Evolutionary conservation across 495 filamentous ascomycete genomes (phyloP).

Genomic region (Venustampulla echinocandica): DNA sequence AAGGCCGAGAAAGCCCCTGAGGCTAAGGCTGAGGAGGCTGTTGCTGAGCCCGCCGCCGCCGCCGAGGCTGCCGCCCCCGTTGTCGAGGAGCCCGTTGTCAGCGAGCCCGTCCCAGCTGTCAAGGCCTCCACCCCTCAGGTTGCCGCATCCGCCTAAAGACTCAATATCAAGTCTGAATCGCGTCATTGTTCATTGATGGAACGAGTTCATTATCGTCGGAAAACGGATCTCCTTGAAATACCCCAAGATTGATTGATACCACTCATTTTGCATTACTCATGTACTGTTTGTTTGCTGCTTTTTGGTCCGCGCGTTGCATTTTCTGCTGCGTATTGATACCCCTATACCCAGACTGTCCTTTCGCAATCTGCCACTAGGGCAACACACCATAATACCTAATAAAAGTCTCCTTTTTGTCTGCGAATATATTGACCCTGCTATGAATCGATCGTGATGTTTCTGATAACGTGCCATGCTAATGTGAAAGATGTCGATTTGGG

Average conservation of each 20-base stretch:
- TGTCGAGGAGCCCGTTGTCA: constrained; percentile 15
- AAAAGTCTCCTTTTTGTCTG: constrained; percentile 22
- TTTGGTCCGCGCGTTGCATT: constrained; percentile 12
- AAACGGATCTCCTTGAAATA: constrained; percentile 26
- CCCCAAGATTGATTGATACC: constrained; percentile 28
- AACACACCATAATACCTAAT: constrained; percentile 27
- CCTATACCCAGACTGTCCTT: constrained; percentile 29
- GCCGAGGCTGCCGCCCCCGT: constrained; percentile 24
- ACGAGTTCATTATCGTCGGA: constrained; percentile 25
- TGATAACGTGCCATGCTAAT: no score
- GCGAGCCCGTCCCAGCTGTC: constrained; percentile 20
- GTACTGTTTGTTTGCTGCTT: constrained; percentile 11
- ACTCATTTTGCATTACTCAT: constrained; percentile 25
- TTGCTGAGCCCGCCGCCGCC: constrained; percentile 35
- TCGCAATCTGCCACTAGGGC: constrained; percentile 28
- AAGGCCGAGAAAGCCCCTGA: constrained; percentile 23
- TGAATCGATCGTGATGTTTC: no score
- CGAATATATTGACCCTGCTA: no score
- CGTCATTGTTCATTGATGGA: constrained; percentile 14
- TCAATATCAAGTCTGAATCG: constrained; percentile 10
- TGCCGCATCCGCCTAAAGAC: constrained; percentile 22
- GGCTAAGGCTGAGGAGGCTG: constrained; percentile 37
- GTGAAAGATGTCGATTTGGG: no score
- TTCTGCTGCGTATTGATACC: constrained; percentile 25
- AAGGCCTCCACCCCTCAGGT: constrained; percentile 15